These are phyloP conservation scores for Omphalea diandra DNA, from an alignment of 441 rosid genomes.

Conservation along the genomic window DNA sequence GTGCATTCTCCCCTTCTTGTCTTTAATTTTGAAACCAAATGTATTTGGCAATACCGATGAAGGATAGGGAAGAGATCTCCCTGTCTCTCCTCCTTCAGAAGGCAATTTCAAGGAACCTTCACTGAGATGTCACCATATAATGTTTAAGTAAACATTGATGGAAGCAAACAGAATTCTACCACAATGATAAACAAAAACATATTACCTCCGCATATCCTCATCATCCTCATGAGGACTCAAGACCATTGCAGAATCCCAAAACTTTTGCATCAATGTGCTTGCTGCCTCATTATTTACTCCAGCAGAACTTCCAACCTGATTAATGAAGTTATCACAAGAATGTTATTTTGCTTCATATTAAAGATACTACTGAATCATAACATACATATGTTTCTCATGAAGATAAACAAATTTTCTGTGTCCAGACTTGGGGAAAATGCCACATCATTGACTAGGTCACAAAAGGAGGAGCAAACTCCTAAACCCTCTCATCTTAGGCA, in stretches of 20 bases:
- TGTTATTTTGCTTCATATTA: conserved; percentile 8
- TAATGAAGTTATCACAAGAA: conserved; percentile 18
- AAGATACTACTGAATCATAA: not conserved
- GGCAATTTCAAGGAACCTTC: conserved; percentile 74
- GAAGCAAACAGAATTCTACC: conserved; percentile 15
- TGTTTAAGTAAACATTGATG: conserved; percentile 16
- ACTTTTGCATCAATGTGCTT: conserved; percentile 90
- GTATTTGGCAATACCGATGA: conserved; percentile 39
- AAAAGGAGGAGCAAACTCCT: not conserved
- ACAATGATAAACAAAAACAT: conserved; percentile 13
- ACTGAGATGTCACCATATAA: conserved; percentile 43
- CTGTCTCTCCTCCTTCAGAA: conserved; percentile 74
- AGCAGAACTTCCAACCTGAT: conserved; percentile 72
- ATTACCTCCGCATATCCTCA: conserved; percentile 81
- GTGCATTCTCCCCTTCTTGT: conserved; percentile 81
- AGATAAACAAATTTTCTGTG: not conserved
- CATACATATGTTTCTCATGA: conserved; percentile 8
- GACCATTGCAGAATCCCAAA: conserved; percentile 99
- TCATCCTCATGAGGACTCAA: conserved; percentile 71
- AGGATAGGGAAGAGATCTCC: conserved; percentile 55
- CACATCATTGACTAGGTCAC: not conserved
- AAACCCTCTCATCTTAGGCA: not conserved
- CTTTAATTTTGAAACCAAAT: conserved; percentile 86
- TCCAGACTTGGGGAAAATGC: not conserved
- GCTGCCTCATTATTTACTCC: conserved; percentile 73